Evolutionary conservation across 1,284 basidiomycete species (phyloP).

Genomic region (Trichosporon asahii): DNA sequence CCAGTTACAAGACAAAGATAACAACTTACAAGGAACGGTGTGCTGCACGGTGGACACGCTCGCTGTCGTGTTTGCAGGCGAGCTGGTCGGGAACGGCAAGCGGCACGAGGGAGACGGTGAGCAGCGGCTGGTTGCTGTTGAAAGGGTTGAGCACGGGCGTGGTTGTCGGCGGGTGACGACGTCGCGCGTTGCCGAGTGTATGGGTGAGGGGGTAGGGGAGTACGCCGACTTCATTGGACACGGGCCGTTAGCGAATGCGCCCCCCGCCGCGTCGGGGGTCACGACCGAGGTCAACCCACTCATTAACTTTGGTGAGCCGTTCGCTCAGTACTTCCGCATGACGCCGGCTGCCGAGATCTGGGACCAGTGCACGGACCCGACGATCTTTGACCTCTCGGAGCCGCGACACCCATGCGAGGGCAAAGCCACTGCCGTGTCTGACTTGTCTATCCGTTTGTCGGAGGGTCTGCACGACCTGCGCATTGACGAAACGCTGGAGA

Average conservation of each 20-base stretch:
- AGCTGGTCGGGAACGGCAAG: neutral
- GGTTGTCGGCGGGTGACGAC: neutral
- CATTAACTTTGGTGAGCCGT: slow-evolving; percentile 75
- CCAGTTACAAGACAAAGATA: slow-evolving; percentile 19
- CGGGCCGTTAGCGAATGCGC: neutral
- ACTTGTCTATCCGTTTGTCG: slow-evolving; percentile 75
- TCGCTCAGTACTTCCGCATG: slow-evolving; percentile 76
- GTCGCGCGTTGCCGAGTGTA: neutral
- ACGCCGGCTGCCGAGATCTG: slow-evolving; percentile 82
- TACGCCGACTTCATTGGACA: slow-evolving; percentile 71
- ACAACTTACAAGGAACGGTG: slow-evolving; percentile 20
- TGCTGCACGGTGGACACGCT: neutral
- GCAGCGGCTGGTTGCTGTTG: neutral
- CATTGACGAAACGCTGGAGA: slow-evolving; percentile 81
- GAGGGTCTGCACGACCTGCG: slow-evolving; percentile 89
- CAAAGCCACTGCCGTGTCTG: slow-evolving; percentile 78
- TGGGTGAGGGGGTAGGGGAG: slow-evolving; percentile 50
- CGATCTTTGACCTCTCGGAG: slow-evolving; percentile 90
- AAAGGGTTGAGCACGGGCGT: neutral
- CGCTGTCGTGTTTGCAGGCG: slow-evolving; percentile 10
- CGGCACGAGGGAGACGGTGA: neutral
- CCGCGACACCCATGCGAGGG: slow-evolving; percentile 85
- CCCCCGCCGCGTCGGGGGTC: neutral
- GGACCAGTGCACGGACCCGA: slow-evolving; percentile 79
- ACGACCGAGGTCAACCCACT: slow-evolving; percentile 45